Evolutionary conservation across 192 early-diverging fungal species (phyloP), one percentile per base, ranked within the genome.

Genomic region (Coemansia sp.): DNA sequence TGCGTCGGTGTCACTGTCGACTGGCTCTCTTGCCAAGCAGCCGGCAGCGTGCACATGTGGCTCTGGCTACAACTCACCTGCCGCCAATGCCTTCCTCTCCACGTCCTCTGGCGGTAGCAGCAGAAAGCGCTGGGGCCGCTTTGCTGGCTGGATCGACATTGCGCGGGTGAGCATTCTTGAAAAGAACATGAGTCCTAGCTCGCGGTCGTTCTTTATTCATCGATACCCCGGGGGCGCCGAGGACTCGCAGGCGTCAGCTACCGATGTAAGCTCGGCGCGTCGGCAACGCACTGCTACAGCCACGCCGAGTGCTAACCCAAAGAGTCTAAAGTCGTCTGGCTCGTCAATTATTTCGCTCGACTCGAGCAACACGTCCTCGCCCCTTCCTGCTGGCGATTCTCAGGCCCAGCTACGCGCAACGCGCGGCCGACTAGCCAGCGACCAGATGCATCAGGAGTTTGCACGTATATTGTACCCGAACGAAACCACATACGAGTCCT

Each of bases 61-160:
- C 34, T 46, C 66, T 6, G 33, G 64, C 46, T 49, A 41, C 33
- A 40, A 24, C 55, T 60, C 68, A 1, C 63, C 72, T 15, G 64
- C 69, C 1, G 31, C 80, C 11, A 78, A 70, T 20, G 69, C 81
- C n/a, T 83, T 83, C 34, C 46, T 75, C 11, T 72, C 76, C 29
- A 75, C 76, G 0, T 75, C 76, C 3, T 22, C 76, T 1, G 76
- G 81, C 47, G 73, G 67, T 2, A 70, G 60, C 27, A 65, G 57
- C 33, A 70, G 76, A 27, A 84, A 80, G 43, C 67, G 72, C 62
- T 80, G 78, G 78, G 77, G 78, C 33, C 73, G 78, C 52, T 84
- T 84, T 70, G 62, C 75, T 1, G 78, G 74, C 18, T 84, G 82
- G 82, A 68, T 80, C 52, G 82, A 84, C 44, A 71, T 84, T 20